These are phyloP conservation scores for Aspergillus calidoustus DNA, from an alignment of 2,329 filamentous ascomycete species.

Conservation along the genomic window DNA sequence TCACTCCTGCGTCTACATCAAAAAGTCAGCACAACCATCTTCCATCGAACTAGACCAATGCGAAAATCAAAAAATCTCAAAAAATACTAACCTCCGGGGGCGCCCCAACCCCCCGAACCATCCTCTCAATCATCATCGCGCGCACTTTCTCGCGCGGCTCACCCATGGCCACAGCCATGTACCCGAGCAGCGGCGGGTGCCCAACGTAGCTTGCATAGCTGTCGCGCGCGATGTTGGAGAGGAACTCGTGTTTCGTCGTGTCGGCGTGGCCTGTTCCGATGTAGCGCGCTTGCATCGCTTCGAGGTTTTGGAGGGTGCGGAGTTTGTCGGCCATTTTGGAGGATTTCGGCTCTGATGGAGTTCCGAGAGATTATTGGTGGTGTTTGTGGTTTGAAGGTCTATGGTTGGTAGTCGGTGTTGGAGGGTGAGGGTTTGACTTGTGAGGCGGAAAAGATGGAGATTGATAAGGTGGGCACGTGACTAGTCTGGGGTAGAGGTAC, in stretches of 20 bases:
- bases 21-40: not conserved
- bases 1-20: slow-evolving; percentile 19
- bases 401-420: not conserved
- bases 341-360: slow-evolving; percentile 1
- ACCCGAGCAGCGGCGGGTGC: slow-evolving; percentile 84
- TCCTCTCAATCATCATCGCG: slow-evolving; percentile 76
- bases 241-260: slow-evolving; percentile 97
- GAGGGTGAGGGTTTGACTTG: too few relatives aligned
- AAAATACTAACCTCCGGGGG: slow-evolving; percentile 61
- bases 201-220: slow-evolving; percentile 87
- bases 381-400: not conserved
- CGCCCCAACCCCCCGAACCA: slow-evolving; percentile 68
- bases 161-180: slow-evolving; percentile 88
- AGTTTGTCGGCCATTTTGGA: slow-evolving; percentile 84
- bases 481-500: too few relatives aligned
- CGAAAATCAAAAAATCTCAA: not conserved
- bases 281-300: slow-evolving; percentile 93
- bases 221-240: slow-evolving; percentile 92
- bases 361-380: not conserved
- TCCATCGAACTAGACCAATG: not conserved
- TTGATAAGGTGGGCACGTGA: too few relatives aligned
- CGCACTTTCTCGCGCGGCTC: slow-evolving; percentile 81
- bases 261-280: slow-evolving; percentile 95
- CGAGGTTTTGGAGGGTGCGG: slow-evolving; percentile 95
- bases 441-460: too few relatives aligned